Evolutionary conservation across 2,329 filamentous ascomycete genomes (phyloP).

Genomic region (Paecilomyces variotii): DNA sequence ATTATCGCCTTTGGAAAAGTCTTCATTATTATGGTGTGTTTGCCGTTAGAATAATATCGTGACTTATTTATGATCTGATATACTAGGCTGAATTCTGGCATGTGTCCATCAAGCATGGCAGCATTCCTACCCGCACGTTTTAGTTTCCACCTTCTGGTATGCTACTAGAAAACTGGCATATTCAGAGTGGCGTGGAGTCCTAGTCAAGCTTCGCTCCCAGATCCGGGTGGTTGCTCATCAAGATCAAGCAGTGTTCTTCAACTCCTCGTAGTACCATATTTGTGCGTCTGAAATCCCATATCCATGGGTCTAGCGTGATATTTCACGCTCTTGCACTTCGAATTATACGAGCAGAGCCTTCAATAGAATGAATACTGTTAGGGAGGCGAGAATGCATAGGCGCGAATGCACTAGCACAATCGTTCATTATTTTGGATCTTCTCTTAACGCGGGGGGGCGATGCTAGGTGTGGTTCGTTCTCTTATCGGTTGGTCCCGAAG

Average conservation of each 20-base stretch:
- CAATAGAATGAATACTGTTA: not conserved
- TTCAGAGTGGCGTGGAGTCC: not conserved
- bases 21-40: not conserved
- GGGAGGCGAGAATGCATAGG: not conserved
- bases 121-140: not conserved
- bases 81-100: not conserved
- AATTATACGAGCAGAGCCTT: not conserved
- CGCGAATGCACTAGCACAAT: not conserved
- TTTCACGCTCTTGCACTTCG: not conserved
- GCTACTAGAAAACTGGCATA: not conserved
- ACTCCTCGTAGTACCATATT: not conserved
- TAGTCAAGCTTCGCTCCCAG: not conserved
- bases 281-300: not conserved
- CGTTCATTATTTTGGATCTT: not conserved
- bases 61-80: not conserved
- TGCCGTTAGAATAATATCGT: not conserved
- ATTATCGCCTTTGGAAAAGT: not conserved
- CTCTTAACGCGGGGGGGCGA: not conserved
- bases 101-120: not conserved
- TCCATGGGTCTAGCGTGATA: not conserved
- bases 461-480: not conserved
- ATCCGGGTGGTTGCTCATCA: not conserved
- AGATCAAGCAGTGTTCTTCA: not conserved
- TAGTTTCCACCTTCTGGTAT: not conserved
- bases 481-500: not conserved